Evolutionary conservation across 768 basidiomycete species (phyloP).

Genomic region (Amylocystis lapponica): DNA sequence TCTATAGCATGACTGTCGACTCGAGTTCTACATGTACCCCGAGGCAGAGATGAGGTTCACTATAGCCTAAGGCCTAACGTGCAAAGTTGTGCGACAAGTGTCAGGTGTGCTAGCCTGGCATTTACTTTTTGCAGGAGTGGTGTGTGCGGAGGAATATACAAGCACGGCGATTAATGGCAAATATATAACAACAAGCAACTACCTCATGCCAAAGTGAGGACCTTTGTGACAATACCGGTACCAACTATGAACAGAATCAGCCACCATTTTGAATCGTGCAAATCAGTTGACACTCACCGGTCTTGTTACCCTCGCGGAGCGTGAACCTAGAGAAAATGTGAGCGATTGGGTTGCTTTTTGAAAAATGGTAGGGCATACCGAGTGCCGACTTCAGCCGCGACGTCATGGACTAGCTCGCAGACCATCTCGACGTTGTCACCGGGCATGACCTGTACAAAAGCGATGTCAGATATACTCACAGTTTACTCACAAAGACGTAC

Average conservation of each 20-base stretch:
- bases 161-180: conserved; percentile 13
- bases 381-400: conserved; percentile 84
- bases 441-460: conserved; percentile 71
- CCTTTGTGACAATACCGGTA: conserved; percentile 90
- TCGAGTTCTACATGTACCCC: no score
- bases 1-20: no score
- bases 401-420: conserved; percentile 75
- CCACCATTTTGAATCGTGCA: conserved; percentile 7
- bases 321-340: conserved; percentile 53
- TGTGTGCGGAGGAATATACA: conserved; percentile 12
- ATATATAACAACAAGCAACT: conserved; percentile 12
- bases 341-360: not conserved
- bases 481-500: conserved; percentile 30
- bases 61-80: no score
- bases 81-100: no score
- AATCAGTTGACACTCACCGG: conserved; percentile 46
- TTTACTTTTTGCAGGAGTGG: conserved; percentile 18
- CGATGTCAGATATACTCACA: conserved; percentile 6
- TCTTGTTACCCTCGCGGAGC: conserved; percentile 91
- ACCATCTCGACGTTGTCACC: conserved; percentile 96
- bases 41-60: no score
- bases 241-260: conserved; percentile 54
- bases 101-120: conserved; percentile 15
- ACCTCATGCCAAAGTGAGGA: conserved; percentile 39
- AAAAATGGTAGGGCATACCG: conserved; percentile 35